phyloP scores from a whole-genome alignment of 1,284 basidiomycete genomes.

The Mycosarcoma maydis region DNA sequence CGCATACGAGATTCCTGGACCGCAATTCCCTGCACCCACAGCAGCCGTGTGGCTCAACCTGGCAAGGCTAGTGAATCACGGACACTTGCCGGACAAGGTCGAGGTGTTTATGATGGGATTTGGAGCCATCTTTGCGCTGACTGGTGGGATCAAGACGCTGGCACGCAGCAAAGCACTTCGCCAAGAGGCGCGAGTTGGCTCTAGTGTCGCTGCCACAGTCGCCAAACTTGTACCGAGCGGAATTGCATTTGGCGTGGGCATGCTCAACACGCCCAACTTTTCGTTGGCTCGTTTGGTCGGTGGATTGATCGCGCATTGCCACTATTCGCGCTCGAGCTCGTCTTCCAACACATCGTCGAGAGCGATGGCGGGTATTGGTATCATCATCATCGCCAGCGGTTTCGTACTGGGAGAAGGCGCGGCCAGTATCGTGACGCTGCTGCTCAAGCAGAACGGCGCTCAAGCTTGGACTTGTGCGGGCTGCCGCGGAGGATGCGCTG shows the following conservation, averaged over 20 bases:
- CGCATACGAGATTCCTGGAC: conserved; percentile 79
- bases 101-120: conserved; percentile 82
- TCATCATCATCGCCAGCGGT: conserved; percentile 90
- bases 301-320: conserved; percentile 76
- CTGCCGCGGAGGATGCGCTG: conserved; percentile 78
- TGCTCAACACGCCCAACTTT: conserved; percentile 94
- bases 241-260: conserved; percentile 72
- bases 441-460: conserved; percentile 78
- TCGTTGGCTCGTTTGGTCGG: conserved; percentile 89
- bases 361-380: conserved; percentile 72
- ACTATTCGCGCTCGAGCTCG: conserved; percentile 62
- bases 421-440: conserved; percentile 81
- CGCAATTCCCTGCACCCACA: conserved; percentile 90
- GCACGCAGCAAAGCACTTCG: conserved; percentile 65
- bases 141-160: conserved; percentile 74
- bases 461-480: conserved; percentile 82
- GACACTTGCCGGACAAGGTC: conserved; percentile 80
- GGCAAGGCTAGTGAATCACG: conserved; percentile 83
- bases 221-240: conserved; percentile 47
- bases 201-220: conserved; percentile 20
- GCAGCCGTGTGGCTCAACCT: conserved; percentile 84
- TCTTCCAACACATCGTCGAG: conserved; percentile 7
- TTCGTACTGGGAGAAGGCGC: conserved; percentile 94
- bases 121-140: conserved; percentile 70
- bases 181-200: conserved; percentile 8